A percentile compares a stretch with the other conserved stretches of the same genome.
phyloP scores from a whole-genome alignment of 768 basidiomycete species.

The Astraeus odoratus region DNA sequence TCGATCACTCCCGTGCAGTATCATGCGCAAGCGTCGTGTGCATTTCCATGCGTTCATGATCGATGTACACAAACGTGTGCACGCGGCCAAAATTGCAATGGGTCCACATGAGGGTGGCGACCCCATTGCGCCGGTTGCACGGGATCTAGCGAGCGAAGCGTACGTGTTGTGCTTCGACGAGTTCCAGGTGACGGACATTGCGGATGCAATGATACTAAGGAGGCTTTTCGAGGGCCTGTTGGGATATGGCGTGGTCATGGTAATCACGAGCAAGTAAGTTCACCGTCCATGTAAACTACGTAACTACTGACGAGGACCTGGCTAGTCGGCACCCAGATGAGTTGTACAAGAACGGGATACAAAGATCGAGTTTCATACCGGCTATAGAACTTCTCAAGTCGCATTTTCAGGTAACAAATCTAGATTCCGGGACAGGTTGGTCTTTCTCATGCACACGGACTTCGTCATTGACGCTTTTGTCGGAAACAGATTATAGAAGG shows the following conservation, averaged over 20 bases:
- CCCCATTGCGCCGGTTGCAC: constrained; percentile 80
- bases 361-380: constrained; percentile 89
- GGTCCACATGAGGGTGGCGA: constrained; percentile 58
- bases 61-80: constrained; percentile 91
- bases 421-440: constrained; percentile 91
- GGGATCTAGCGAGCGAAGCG: constrained; percentile 80
- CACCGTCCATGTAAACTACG: not conserved
- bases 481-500: constrained; percentile 77
- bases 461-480: constrained; percentile 1
- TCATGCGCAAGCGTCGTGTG: constrained; percentile 75
- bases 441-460: not conserved
- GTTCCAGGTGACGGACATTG: constrained; percentile 98
- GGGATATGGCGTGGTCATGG: constrained; percentile 83
- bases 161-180: constrained; percentile 93
- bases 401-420: constrained; percentile 80
- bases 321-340: constrained; percentile 92
- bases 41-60: constrained; percentile 99
- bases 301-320: not conserved
- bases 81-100: constrained; percentile 69
- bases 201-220: constrained; percentile 95
- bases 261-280: constrained; percentile 95
- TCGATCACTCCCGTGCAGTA: constrained; percentile 62
- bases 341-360: constrained; percentile 97
- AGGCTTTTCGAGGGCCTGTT: constrained; percentile 83
- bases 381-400: constrained; percentile 90